These are phyloP conservation scores for Miscanthus lutarioriparius DNA, from an alignment of 176 grass and related monocot species.

Conservation along the genomic window DNA sequence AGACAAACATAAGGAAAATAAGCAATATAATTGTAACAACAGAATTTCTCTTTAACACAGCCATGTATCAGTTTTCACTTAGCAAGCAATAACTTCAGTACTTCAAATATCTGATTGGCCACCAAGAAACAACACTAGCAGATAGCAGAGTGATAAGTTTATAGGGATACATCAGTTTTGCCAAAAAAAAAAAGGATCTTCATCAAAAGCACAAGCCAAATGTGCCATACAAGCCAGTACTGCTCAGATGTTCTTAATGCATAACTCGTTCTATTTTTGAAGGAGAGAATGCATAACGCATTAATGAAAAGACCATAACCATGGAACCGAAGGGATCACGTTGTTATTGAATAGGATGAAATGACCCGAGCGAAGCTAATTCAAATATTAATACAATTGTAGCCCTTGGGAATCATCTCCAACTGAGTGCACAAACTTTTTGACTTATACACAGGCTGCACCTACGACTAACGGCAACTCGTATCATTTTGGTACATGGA, in stretches of 20 bases:
- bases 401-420: background rate
- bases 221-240: background rate
- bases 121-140: background rate
- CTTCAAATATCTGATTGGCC: background rate
- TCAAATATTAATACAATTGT: background rate
- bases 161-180: background rate
- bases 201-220: background rate
- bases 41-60: background rate
- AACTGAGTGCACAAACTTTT: background rate
- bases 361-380: background rate
- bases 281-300: background rate
- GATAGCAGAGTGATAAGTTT: background rate
- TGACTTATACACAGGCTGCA: background rate
- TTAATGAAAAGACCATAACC: background rate
- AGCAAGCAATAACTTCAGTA: background rate
- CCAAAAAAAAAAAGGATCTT: background rate
- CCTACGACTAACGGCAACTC: background rate
- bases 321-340: background rate
- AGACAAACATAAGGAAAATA: background rate
- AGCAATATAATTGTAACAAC: background rate
- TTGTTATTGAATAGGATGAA: background rate
- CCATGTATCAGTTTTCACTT: background rate
- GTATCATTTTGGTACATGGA: background rate
- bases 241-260: background rate
- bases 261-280: background rate